Base-by-base conservation (phyloP, 2,329 filamentous ascomycete species). In the Byssoonygena ceratinophila region DNA sequence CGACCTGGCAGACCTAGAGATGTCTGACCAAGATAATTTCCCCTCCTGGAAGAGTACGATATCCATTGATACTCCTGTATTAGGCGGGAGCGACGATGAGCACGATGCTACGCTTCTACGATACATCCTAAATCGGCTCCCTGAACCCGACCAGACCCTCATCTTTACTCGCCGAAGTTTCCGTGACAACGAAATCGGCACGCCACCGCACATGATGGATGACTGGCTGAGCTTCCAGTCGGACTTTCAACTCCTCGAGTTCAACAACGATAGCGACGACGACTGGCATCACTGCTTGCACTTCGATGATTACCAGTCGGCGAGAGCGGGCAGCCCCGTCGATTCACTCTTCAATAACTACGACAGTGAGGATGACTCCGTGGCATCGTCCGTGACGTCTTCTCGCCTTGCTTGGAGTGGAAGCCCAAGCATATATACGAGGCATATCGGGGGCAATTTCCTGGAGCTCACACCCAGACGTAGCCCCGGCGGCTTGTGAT, bases 311-410 rank as follows among this genome's bases (percentile, higher is more conserved):
- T 34, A 52, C 23, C 36, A 31, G 6, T 18, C 3, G 16, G 8
- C 9, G 3, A 18, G 22, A 11, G 23, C 25, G 22, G 40, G 18
- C 23, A 52, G 50, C 39, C 44, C 31, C 11, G 50, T 34, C n/a
- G 44, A 22, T 20, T 52, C 50, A 14, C 16, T 52, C 2, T 9
- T 34, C 32, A 52, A 52, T 14, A 52, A 52, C 27, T 52, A 32
- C 25, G 50, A 52, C 34, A 41, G 50, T 14, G 16, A 8, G 9
- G 32, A 46, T 4, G 50, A 52, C 11, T 52, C 50, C 16, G 12
- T 47, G 20, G n/a, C 43, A 16, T 47, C 50, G 14, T 52, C 43
- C 4, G 18, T 47, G 43, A 16, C 20, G 27, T 46, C 50, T 1
- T 52, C 50, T 12, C 9, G n/a, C 23, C 23, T 31, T 31, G 20